phyloP scores from a whole-genome alignment of 23 red algal species.

The Agarophyton chilense region DNA sequence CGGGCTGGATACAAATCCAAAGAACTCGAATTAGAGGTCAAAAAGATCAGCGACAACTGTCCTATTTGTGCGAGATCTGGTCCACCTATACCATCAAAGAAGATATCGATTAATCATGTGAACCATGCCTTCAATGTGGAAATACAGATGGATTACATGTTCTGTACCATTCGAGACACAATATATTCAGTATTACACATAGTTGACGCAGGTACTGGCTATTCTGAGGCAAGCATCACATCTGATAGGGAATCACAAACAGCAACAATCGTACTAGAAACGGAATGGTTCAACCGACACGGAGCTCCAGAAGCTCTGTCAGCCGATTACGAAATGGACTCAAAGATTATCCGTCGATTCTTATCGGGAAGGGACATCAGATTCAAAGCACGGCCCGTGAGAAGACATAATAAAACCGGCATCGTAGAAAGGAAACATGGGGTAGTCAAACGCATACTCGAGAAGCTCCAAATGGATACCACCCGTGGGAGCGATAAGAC shows the following conservation, averaged over 20 bases:
- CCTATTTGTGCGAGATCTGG: neutral
- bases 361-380: too few species aligned
- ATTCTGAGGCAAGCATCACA: slow-evolving; percentile 22
- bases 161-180: neutral
- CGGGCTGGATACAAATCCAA: neutral
- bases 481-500: too few species aligned
- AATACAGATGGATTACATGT: slow-evolving; percentile 23
- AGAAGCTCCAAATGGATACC: too few species aligned
- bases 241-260: neutral
- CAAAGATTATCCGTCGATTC: too few species aligned
- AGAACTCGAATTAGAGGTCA: neutral
- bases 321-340: neutral
- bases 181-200: neutral
- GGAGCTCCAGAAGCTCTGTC: slow-evolving; percentile 4
- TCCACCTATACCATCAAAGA: neutral
- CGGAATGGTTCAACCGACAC: slow-evolving; percentile 17
- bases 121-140: slow-evolving; percentile 22
- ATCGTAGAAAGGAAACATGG: too few species aligned
- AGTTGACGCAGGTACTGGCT: slow-evolving; percentile 2
- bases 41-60: neutral
- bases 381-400: too few species aligned
- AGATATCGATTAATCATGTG: slow-evolving; percentile 35
- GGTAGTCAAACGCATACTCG: too few species aligned
- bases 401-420: too few species aligned
- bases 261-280: neutral